A percentile compares a stretch with the other conserved stretches of the same genome.
These are phyloP conservation scores for Hyaloperonospora arabidopsidis DNA, from an alignment of 352 stramenopile species.

Conservation along the genomic window DNA sequence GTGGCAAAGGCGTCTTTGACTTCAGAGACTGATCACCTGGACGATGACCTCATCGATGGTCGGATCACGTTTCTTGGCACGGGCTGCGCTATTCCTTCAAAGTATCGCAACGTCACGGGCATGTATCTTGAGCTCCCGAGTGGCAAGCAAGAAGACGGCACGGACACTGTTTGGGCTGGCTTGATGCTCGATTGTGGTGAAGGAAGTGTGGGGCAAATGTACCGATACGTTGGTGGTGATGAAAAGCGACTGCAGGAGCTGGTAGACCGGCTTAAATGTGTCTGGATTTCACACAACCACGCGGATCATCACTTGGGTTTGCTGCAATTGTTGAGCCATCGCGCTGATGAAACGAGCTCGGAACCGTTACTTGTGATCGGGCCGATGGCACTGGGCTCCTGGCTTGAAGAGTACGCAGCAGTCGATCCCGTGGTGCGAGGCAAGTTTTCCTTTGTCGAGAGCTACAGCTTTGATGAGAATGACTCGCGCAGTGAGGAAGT, in stretches of 20 bases:
- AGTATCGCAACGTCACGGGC: conserved; percentile 96
- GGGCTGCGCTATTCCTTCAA: conserved; percentile 94
- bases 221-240: conserved; percentile 46
- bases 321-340: conserved; percentile 81
- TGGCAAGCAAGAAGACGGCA: not conserved
- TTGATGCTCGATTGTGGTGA: conserved; percentile 96
- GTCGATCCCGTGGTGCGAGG: conserved; percentile 67
- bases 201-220: conserved; percentile 91
- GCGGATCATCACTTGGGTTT: conserved; percentile 96
- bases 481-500: conserved; percentile 23
- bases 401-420: conserved; percentile 87
- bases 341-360: conserved; percentile 26
- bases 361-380: conserved; percentile 88
- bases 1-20: conserved; percentile 1
- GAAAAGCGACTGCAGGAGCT: conserved; percentile 35
- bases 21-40: conserved; percentile 1
- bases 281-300: conserved; percentile 97
- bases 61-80: conserved; percentile 94
- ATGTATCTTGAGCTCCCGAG: conserved; percentile 84
- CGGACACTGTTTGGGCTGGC: conserved; percentile 19
- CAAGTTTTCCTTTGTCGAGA: conserved; percentile 87
- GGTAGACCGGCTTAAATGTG: conserved; percentile 74
- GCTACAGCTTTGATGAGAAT: conserved; percentile 74
- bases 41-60: conserved; percentile 30
- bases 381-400: conserved; percentile 80